A percentile compares a stretch with the other conserved stretches of the same genome.
Evolutionary conservation across 768 basidiomycete species (phyloP).

Genomic region (Phylloporus sp.): DNA sequence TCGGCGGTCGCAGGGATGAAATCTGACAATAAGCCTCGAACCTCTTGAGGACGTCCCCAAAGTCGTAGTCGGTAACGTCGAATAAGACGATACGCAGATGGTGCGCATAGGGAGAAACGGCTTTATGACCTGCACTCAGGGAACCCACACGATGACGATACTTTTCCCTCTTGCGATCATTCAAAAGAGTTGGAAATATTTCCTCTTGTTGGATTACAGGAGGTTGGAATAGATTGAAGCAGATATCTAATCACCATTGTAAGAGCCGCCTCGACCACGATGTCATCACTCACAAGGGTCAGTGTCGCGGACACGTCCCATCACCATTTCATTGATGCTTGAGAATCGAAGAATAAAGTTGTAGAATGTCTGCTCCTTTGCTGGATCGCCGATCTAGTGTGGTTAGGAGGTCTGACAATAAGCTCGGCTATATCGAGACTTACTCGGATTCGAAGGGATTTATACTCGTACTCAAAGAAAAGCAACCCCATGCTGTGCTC

Average conservation of each 20-base stretch:
- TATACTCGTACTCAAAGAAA: constrained; percentile 64
- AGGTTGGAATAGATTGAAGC: constrained; percentile 63
- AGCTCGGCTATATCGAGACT: constrained; percentile 10
- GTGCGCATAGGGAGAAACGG: constrained; percentile 64
- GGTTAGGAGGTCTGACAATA: not conserved
- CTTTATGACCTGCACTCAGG: constrained; percentile 52
- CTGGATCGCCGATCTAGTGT: constrained; percentile 54
- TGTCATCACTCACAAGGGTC: constrained; percentile 48
- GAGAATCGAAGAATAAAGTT: constrained; percentile 52
- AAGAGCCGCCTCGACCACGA: constrained; percentile 7
- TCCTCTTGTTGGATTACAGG: constrained; percentile 57
- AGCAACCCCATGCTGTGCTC: constrained; percentile 47
- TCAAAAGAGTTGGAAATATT: constrained; percentile 49
- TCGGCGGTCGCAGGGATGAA: constrained; percentile 40
- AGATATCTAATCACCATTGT: constrained; percentile 43
- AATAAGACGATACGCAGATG: constrained; percentile 62
- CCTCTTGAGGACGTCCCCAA: constrained; percentile 34
- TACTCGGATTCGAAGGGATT: constrained; percentile 58
- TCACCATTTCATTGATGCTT: constrained; percentile 54
- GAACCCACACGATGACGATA: constrained; percentile 55
- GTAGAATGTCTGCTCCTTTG: constrained; percentile 45
- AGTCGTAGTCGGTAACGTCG: constrained; percentile 37
- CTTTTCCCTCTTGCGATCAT: constrained; percentile 20
- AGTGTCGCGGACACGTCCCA: constrained; percentile 52
- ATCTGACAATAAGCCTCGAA: constrained; percentile 52